phyloP scores from a whole-genome alignment of 2,329 filamentous ascomycete genomes.

The Colletotrichum echinochloae region DNA sequence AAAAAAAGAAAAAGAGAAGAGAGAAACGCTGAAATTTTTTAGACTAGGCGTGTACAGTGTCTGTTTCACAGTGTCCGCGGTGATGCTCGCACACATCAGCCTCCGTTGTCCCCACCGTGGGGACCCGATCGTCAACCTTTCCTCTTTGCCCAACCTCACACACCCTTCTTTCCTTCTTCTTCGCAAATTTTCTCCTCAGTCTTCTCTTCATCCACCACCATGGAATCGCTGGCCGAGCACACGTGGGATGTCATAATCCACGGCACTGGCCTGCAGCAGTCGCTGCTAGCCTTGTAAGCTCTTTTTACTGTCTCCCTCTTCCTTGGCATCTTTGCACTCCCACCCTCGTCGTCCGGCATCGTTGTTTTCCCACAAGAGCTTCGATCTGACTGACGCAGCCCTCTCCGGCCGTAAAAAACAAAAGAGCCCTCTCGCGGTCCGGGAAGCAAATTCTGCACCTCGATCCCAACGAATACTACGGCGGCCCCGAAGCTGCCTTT shows the following conservation, averaged over 20 bases:
- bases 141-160: constrained; percentile 35
- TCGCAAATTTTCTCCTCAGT: constrained; percentile 27
- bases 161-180: constrained; percentile 38
- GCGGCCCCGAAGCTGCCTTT: constrained; percentile 85
- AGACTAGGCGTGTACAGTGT: constrained; percentile 40
- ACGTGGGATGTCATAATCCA: constrained; percentile 84
- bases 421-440: constrained; percentile 90
- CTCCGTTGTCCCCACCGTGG: constrained; percentile 33
- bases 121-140: constrained; percentile 41
- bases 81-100: background rate
- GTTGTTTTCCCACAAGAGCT: constrained; percentile 43
- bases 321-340: constrained; percentile 41
- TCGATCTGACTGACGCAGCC: constrained; percentile 79
- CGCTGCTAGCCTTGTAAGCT: constrained; percentile 81
- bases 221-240: constrained; percentile 81
- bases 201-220: constrained; percentile 51
- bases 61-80: background rate
- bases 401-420: constrained; percentile 49
- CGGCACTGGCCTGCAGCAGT: constrained; percentile 83
- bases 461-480: constrained; percentile 90
- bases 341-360: constrained; percentile 30
- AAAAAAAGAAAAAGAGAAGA: constrained; percentile 46
- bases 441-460: constrained; percentile 92
- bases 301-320: constrained; percentile 44
- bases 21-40: constrained; percentile 32